phyloP scores from a whole-genome alignment of 208 protist genomes.

The Trypanosoma conorhini region DNA sequence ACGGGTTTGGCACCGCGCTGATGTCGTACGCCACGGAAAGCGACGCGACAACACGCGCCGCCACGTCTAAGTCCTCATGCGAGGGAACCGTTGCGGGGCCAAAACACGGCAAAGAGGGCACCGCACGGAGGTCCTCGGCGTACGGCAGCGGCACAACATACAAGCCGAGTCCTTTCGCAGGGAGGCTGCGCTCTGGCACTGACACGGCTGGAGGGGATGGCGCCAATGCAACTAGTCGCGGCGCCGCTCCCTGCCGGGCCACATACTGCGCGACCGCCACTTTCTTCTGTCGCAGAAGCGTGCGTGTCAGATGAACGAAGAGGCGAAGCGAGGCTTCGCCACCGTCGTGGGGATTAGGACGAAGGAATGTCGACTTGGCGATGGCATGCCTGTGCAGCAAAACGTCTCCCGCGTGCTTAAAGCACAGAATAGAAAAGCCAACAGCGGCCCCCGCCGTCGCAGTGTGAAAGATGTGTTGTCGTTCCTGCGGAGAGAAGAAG shows the following conservation, averaged over 20 bases:
- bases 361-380: conserved; percentile 47
- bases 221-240: conserved; percentile 75
- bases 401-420: conserved; percentile 53
- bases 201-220: conserved; percentile 33
- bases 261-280: conserved; percentile 76
- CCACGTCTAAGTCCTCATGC: conserved; percentile 29
- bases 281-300: conserved; percentile 44
- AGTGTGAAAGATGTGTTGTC: conserved; percentile 33
- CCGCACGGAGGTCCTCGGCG: conserved; percentile 68
- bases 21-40: conserved; percentile 62
- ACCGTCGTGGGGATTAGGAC: conserved; percentile 45
- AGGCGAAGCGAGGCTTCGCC: conserved; percentile 46
- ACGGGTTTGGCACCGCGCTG: conserved; percentile 67
- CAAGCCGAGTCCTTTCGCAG: conserved; percentile 70
- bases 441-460: conserved; percentile 33
- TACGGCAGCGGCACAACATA: conserved; percentile 84
- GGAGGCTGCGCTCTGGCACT: conserved; percentile 13
- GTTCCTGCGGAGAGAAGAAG: conserved; percentile 46
- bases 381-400: conserved; percentile 57
- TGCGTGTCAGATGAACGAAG: conserved; percentile 72
- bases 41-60: conserved; percentile 46
- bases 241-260: conserved; percentile 26
- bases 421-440: conserved; percentile 76
- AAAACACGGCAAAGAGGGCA: conserved; percentile 34
- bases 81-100: conserved; percentile 5